These are phyloP conservation scores for Xylaria nigripes DNA, from an alignment of 495 filamentous ascomycete species.

Conservation along the genomic window DNA sequence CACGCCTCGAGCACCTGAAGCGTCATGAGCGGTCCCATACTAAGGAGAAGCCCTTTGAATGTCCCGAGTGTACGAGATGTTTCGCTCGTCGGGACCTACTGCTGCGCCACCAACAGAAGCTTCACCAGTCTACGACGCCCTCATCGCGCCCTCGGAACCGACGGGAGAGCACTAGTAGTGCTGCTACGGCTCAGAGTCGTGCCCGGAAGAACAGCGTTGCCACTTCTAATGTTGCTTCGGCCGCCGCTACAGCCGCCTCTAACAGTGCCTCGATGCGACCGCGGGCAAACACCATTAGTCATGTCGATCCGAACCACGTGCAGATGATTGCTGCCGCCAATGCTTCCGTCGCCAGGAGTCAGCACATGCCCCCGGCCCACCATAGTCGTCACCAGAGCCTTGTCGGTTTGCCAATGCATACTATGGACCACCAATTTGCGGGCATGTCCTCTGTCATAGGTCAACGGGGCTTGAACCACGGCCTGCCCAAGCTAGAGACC, in stretches of 20 bases:
- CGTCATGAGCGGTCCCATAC: slow-evolving; percentile 97
- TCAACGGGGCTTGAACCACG: slow-evolving; percentile 54
- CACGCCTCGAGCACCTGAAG: slow-evolving; percentile 92
- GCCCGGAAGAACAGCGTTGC: slow-evolving; percentile 91
- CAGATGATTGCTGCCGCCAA: slow-evolving; percentile 57
- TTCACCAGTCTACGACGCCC: slow-evolving; percentile 91
- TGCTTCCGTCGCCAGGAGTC: slow-evolving; percentile 43
- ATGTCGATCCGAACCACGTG: slow-evolving; percentile 73
- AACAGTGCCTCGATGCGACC: slow-evolving; percentile 65
- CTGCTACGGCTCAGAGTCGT: slow-evolving; percentile 55
- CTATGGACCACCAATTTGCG: slow-evolving; percentile 48
- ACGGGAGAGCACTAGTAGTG: slow-evolving; percentile 74
- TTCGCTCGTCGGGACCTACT: slow-evolving; percentile 92
- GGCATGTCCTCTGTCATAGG: slow-evolving; percentile 63
- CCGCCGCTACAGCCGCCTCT: slow-evolving; percentile 25
- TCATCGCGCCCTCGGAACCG: slow-evolving; percentile 79
- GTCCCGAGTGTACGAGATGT: slow-evolving; percentile 88
- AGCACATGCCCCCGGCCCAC: slow-evolving; percentile 45
- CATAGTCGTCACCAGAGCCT: slow-evolving; percentile 61
- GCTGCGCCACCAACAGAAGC: slow-evolving; percentile 94
- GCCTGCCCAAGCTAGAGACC: slow-evolving; percentile 78
- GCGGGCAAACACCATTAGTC: slow-evolving; percentile 92
- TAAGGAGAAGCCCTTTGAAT: slow-evolving; percentile 99
- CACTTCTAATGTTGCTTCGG: slow-evolving; percentile 34
- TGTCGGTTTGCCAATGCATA: slow-evolving; percentile 54